Percentiles rank a stretch among this genome's conserved stretches.
These are phyloP conservation scores for Aspergillus quadricinctus DNA, from an alignment of 2,329 filamentous ascomycete species.

Conservation along the genomic window DNA sequence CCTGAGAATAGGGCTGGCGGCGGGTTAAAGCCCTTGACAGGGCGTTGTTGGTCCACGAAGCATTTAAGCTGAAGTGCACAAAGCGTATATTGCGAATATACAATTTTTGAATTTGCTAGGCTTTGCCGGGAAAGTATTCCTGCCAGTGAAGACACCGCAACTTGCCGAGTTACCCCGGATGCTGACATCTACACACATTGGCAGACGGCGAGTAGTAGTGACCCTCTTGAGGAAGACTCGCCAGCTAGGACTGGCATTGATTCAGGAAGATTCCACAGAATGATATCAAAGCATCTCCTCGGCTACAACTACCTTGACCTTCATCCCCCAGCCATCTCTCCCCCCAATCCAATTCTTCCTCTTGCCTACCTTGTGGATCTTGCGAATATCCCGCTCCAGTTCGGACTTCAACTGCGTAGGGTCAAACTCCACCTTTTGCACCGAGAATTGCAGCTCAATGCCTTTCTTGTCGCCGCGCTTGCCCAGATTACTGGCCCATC, in stretches of 20 bases:
- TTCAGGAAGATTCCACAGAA: too few relatives aligned
- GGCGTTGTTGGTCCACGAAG: too few relatives aligned
- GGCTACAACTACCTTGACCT: slow-evolving; percentile 10
- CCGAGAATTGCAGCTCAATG: slow-evolving; percentile 21
- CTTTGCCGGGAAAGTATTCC: too few relatives aligned
- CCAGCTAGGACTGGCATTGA: too few relatives aligned
- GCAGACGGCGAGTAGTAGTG: neutral
- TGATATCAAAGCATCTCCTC: neutral
- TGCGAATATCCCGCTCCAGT: slow-evolving; percentile 20
- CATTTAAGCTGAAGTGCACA: too few relatives aligned
- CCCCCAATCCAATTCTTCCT: slow-evolving; percentile 35
- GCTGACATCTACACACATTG: neutral
- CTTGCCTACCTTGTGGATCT: slow-evolving; percentile 33
- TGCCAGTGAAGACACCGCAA: too few relatives aligned
- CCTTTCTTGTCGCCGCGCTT: slow-evolving; percentile 30
- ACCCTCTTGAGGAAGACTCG: neutral
- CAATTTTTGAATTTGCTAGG: neutral
- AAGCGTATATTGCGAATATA: neutral
- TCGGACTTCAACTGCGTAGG: slow-evolving; percentile 21
- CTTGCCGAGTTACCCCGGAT: too few relatives aligned
- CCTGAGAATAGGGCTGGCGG: too few relatives aligned
- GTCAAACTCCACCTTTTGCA: slow-evolving; percentile 22
- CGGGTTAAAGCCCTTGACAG: too few relatives aligned
- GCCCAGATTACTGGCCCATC: slow-evolving; percentile 27
- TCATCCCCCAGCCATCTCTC: slow-evolving; percentile 25